Conservation (phyloP, 192 early-diverging fungal genomes). For the Entomortierella lignicola region DNA sequence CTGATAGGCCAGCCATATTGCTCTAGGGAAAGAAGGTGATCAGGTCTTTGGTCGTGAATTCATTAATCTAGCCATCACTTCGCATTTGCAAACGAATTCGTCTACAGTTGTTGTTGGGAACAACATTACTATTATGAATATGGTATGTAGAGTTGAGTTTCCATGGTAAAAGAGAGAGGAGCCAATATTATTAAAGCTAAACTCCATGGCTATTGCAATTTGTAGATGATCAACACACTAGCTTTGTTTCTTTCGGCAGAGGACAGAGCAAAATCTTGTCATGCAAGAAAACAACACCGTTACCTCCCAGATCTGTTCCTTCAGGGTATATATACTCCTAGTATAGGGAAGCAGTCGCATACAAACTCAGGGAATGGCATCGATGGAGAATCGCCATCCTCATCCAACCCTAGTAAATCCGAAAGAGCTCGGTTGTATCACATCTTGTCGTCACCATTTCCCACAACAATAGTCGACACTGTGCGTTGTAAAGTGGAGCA, state of each 20-base stretch:
- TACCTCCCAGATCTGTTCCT: slow-evolving; percentile 62
- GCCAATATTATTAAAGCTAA: too few relatives aligned
- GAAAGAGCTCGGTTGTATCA: slow-evolving; percentile 47
- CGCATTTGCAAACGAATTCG: slow-evolving; percentile 62
- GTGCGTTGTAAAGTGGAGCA: slow-evolving; percentile 56
- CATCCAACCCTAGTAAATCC: slow-evolving; percentile 34
- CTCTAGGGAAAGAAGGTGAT: slow-evolving; percentile 52
- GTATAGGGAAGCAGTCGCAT: slow-evolving; percentile 32
- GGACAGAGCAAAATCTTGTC: slow-evolving; percentile 62
- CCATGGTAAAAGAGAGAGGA: not conserved
- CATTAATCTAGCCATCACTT: slow-evolving; percentile 59
- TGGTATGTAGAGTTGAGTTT: slow-evolving; percentile 32
- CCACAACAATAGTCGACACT: slow-evolving; percentile 63
- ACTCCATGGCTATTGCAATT: not conserved
- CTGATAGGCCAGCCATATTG: slow-evolving; percentile 61
- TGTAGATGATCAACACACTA: slow-evolving; percentile 64
- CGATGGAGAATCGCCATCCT: slow-evolving; percentile 20
- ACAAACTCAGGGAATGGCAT: slow-evolving; percentile 7
- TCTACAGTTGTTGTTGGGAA: slow-evolving; percentile 62
- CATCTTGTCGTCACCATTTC: slow-evolving; percentile 59
- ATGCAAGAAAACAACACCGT: slow-evolving; percentile 63
- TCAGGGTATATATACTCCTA: slow-evolving; percentile 60
- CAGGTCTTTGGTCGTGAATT: slow-evolving; percentile 59
- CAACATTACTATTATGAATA: slow-evolving; percentile 66
- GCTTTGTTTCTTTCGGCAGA: slow-evolving; percentile 60